Percentiles rank a stretch among this genome's conserved stretches.
phyloP scores from a whole-genome alignment of 2,329 filamentous ascomycete species.

The Beauveria australis region DNA sequence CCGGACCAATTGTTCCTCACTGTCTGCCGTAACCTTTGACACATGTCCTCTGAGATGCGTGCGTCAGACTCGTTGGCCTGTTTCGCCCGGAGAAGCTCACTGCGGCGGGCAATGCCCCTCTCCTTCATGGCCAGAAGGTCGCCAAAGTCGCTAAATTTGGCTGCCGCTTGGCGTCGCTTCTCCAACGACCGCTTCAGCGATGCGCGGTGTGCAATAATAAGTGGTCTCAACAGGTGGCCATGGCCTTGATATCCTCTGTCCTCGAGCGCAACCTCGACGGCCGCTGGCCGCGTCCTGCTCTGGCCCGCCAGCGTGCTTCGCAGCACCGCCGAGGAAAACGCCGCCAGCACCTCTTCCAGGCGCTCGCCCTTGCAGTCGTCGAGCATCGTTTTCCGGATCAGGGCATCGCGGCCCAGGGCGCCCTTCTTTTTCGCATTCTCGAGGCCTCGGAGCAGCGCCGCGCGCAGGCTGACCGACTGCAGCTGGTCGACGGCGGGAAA shows the following conservation, averaged over 20 bases:
- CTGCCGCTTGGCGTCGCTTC: conserved; percentile 50
- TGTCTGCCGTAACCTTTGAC: conserved; percentile 46
- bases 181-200: conserved; percentile 53
- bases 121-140: conserved; percentile 57
- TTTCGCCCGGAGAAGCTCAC: conserved; percentile 34
- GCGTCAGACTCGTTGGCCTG: conserved; percentile 19
- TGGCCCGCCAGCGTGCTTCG: conserved; percentile 52
- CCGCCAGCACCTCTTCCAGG: conserved; percentile 75
- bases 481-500: conserved; percentile 86
- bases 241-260: conserved; percentile 48
- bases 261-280: conserved; percentile 49
- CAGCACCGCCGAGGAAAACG: conserved; percentile 77
- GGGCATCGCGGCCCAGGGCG: conserved; percentile 66
- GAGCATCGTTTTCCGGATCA: conserved; percentile 88
- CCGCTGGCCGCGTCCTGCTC: conserved; percentile 32
- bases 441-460: conserved; percentile 71
- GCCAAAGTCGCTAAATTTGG: conserved; percentile 55
- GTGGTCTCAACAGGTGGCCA: conserved; percentile 48
- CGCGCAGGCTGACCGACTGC: conserved; percentile 83
- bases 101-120: conserved; percentile 44
- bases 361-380: conserved; percentile 93
- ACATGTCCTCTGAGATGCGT: conserved; percentile 33
- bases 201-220: conserved; percentile 66
- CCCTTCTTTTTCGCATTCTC: conserved; percentile 85
- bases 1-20: conserved; percentile 73